phyloP scores from a whole-genome alignment of 1,284 basidiomycete genomes.

The Cutaneotrichosporon sp. region DNA sequence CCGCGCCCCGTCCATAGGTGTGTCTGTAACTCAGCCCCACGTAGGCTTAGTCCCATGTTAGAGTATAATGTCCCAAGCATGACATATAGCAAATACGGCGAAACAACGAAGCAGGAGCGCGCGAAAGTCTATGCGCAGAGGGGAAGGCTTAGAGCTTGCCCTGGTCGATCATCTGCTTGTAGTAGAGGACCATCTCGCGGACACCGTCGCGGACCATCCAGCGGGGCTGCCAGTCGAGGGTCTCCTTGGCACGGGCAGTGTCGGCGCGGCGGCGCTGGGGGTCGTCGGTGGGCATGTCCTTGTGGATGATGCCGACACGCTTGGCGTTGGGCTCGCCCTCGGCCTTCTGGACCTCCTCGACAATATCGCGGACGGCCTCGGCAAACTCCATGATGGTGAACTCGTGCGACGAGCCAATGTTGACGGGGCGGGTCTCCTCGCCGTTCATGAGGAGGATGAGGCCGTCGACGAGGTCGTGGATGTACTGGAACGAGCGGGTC shows the following conservation, averaged over 20 bases:
- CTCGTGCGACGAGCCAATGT: constrained; percentile 92
- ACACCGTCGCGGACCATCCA: constrained; percentile 59
- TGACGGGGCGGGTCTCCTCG: constrained; percentile 84
- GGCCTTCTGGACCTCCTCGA: constrained; percentile 82
- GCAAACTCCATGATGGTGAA: constrained; percentile 91
- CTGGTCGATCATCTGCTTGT: constrained; percentile 22
- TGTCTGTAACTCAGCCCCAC: too few species aligned
- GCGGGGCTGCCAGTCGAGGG: constrained; percentile 88
- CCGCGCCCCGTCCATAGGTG: too few species aligned
- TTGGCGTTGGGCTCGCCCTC: constrained; percentile 64
- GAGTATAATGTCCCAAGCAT: constrained; percentile 11
- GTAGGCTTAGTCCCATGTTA: too few species aligned
- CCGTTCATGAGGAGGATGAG: constrained; percentile 93
- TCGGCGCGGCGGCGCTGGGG: constrained; percentile 92
- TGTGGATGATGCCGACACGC: constrained; percentile 73
- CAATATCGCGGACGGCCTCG: constrained; percentile 80
- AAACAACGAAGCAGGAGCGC: not conserved
- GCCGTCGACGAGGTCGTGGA: constrained; percentile 60
- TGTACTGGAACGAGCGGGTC: constrained; percentile 94
- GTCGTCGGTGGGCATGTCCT: constrained; percentile 87
- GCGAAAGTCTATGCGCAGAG: not conserved
- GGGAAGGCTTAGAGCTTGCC: constrained; percentile 19
- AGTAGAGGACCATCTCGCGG: constrained; percentile 29
- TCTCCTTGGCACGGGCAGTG: constrained; percentile 81
- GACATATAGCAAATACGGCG: not conserved